Evolutionary conservation across 805 yeast species (phyloP), one percentile per base, ranked within the genome.

Genomic region (Komagataella phaffii): DNA sequence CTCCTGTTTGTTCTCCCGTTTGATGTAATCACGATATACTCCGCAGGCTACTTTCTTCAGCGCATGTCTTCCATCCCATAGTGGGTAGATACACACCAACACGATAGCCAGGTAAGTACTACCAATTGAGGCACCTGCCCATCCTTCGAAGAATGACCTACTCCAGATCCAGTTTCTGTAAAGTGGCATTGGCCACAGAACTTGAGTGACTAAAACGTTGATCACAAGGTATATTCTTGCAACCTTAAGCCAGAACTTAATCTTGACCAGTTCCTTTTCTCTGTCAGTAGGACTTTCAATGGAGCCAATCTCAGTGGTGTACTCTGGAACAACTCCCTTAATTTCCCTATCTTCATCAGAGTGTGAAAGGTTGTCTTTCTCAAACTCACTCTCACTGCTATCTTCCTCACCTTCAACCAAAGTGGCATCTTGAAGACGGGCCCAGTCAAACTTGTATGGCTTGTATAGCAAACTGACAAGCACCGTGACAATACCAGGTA

Each of bases 161-260:
- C 59, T 56, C 62, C 67, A 66, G 43, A 66, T 62, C 58, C 63
- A 68, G 49, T 68, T 66, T 50, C 71, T 57, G 52, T 68, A 68
- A 23, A 67, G 55, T 6, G 71, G 68, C 49, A 67, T 55, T 24
- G 73, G 71, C 69, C 71, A 67, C n/a, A 68, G 51, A 1, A 69
- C 69, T 69, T 71, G 67, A 2, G 70, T 66, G 3, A 68, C 46
- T n/a, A 66, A 52, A 6, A 66, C 53, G n/a, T 59, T 56, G 45
- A 66, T 55, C 1, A 67, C 48, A 6, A 63, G 55, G 12, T 64
- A 57, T 14, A 55, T 60, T 45, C 59, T 57, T 3, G 71, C 65
- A 10, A 67, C 52, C 50, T 60, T 63, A 8, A 55, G 57, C 52
- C 62, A 65, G 6, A 51, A 17, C 3, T 52, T 49, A 7, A 61